These are phyloP conservation scores for Candolleomyces aberdarensis DNA, from an alignment of 768 basidiomycete genomes.

Conservation along the genomic window DNA sequence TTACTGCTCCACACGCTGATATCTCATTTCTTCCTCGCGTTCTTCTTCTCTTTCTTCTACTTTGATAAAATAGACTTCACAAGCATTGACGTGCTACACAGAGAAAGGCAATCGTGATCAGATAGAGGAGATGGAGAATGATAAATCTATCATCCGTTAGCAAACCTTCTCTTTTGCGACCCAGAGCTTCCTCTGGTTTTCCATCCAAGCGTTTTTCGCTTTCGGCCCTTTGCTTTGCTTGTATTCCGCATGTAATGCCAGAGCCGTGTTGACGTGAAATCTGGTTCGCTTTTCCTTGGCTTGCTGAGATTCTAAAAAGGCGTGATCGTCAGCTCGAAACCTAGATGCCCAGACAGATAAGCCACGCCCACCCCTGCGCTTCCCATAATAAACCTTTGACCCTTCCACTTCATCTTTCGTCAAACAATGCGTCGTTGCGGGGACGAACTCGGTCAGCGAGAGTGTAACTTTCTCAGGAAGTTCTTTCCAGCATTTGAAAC, in stretches of 20 bases:
- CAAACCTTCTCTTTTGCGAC: too few relatives aligned
- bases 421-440: background rate
- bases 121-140: too few relatives aligned
- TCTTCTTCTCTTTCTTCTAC: too few relatives aligned
- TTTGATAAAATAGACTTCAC: too few relatives aligned
- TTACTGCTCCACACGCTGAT: too few relatives aligned
- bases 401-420: background rate
- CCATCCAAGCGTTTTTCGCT: background rate
- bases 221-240: too few relatives aligned
- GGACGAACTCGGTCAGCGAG: background rate
- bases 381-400: background rate
- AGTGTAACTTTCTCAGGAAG: background rate
- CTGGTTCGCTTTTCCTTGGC: background rate
- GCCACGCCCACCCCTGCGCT: background rate
- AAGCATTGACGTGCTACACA: too few relatives aligned
- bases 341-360: background rate
- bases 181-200: background rate
- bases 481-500: background rate
- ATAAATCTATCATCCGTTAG: too few relatives aligned
- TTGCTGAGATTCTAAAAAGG: background rate
- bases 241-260: background rate
- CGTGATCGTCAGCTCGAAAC: background rate
- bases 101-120: too few relatives aligned
- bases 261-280: too few relatives aligned
- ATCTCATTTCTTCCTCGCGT: too few relatives aligned